phyloP scores from a whole-genome alignment of 352 stramenopile species.

The Globisporangium abappressorium region DNA sequence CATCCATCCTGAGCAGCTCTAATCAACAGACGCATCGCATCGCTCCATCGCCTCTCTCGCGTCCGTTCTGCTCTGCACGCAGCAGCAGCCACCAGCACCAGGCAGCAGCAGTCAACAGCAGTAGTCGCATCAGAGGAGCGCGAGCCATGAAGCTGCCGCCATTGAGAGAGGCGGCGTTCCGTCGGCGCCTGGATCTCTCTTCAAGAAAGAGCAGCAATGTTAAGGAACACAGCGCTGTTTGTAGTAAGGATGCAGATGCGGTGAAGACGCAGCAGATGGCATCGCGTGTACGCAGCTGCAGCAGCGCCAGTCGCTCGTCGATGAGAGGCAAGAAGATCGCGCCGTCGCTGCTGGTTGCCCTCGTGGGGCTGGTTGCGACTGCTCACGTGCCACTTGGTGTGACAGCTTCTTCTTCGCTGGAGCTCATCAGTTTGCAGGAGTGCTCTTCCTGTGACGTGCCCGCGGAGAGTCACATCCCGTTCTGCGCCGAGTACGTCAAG shows the following conservation, averaged over 20 bases:
- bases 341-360: not conserved
- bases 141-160: not conserved
- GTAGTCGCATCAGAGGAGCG: not conserved
- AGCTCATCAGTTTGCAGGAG: constrained; percentile 18
- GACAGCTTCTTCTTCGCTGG: not conserved
- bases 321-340: not conserved
- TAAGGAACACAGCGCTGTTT: not conserved
- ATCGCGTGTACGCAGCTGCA: not conserved
- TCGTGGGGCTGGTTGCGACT: not conserved
- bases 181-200: not conserved
- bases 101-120: not conserved
- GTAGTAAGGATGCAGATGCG: not conserved
- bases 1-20: not conserved
- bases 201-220: not conserved
- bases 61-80: not conserved
- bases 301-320: not conserved
- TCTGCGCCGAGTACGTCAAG: constrained; percentile 44
- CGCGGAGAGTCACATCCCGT: constrained; percentile 34
- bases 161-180: not conserved
- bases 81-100: not conserved
- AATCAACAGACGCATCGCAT: not conserved
- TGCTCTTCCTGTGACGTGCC: constrained; percentile 64
- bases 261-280: not conserved
- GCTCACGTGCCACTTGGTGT: not conserved
- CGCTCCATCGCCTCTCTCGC: not conserved